Evolutionary conservation across 2,329 filamentous ascomycete species (phyloP), one percentile per base, ranked within the genome.

Genomic region (Colletotrichum chlorophyti): DNA sequence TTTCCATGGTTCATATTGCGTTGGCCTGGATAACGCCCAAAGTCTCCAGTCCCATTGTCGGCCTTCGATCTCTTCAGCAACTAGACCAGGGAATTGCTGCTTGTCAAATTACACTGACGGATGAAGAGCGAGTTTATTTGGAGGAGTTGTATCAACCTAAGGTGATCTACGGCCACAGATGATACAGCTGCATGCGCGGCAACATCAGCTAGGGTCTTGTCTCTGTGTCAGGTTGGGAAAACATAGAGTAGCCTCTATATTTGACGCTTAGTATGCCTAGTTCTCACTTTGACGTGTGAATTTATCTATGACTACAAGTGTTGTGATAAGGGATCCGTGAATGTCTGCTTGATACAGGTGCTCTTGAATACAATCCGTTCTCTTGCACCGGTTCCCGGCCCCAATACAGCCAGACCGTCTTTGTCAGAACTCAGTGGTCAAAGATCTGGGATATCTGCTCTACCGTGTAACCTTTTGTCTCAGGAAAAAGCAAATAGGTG

Each of bases 1-100:
- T 82, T 66, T 83, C 78, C 62, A 89, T 90, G 82, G 82, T 83
- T 37, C 81, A 87, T 51, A 81, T 90, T 21, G 81, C 84, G 1
- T 77, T 87, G 53, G 85, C 85, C 3, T 90, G 88, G 88, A 78
- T 81, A 51, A 72, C 82, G 58, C 76, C 79, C 61, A 74, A 79
- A 37, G 79, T 80, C 6, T 70, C 77, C 24, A 82, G 78, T 63
- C 86, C 85, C 1, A 88, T 89, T 52, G 74, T 88, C 42, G 86
- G 87, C 0, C 74, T 89, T 62, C 82, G 76, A 58, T 87, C 76
- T 50, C 72, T 80, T 17, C 75, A 78, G 57, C 74, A 86, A 15
- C 80, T 90, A 37, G 82, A 87, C 24, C 84, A 89, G 72, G 82
- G 84, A 1, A 74, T 87, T 12, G 72, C 74, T 1, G 71, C 75